A percentile compares a stretch with the other conserved stretches of the same genome.
Conservation (phyloP, 768 basidiomycete genomes). For the Pleurotus eryngii region DNA sequence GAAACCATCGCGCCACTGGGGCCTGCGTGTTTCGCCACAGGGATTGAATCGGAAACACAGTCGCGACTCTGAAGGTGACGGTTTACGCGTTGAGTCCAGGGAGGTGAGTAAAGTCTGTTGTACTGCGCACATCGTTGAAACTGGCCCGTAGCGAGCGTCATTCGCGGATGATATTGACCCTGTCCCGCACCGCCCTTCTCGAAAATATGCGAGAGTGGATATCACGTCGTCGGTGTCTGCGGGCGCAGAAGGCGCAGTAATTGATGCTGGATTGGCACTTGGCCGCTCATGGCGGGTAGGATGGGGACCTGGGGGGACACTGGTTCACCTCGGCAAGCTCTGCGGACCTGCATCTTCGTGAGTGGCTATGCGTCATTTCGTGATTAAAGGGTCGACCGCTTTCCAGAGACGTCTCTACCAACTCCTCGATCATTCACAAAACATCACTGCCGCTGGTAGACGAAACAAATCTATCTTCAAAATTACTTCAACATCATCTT, state of each 20-base stretch:
- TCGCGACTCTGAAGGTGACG: conserved; percentile 75
- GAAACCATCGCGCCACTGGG: conserved; percentile 15
- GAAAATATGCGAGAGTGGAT: conserved; percentile 78
- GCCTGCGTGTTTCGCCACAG: conserved; percentile 31
- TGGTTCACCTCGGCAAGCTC: conserved; percentile 76
- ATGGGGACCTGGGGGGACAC: conserved; percentile 80
- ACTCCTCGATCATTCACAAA: conserved; percentile 56
- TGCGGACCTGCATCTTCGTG: conserved; percentile 58
- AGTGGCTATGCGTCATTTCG: conserved; percentile 22
- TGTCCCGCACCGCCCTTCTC: conserved; percentile 64
- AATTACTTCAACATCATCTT: conserved; percentile 75
- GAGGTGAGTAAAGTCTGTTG: conserved; percentile 40
- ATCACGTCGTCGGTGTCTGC: conserved; percentile 60
- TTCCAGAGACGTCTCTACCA: conserved; percentile 36
- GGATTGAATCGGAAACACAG: conserved; percentile 65
- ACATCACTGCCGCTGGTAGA: conserved; percentile 44
- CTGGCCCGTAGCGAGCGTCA: conserved; percentile 59
- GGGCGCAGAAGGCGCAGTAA: conserved; percentile 59
- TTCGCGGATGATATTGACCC: conserved; percentile 74
- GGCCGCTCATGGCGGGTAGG: conserved; percentile 88
- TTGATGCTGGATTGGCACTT: conserved; percentile 82
- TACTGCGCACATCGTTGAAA: conserved; percentile 3
- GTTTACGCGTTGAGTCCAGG: conserved; percentile 53
- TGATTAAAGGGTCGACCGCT: conserved; percentile 25
- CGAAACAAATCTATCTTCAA: conserved; percentile 40